Evolutionary conservation across 139 green algal genomes (phyloP), one percentile per base, ranked within the genome.

Genomic region (Trebouxia sp.): DNA sequence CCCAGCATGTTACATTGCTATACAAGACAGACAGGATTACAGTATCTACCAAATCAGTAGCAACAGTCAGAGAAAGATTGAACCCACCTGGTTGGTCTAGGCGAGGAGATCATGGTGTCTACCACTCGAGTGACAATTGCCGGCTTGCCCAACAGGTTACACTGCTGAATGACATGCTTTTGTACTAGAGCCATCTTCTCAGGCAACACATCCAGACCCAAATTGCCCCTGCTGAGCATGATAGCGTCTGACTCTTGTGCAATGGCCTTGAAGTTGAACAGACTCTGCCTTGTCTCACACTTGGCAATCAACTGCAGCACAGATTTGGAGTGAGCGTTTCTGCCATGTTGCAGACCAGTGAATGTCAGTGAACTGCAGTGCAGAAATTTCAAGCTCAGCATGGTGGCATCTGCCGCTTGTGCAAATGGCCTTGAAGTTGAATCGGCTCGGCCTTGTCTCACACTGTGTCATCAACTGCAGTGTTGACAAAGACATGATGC

Each of bases 151-250:
- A 97, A 85, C 65, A 96, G 79, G 88, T 96, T 96, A 87, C 93
- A 97, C 24, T 88, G 87, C 70, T 76, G 58, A 30, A 88, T 82
- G 78, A 92, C 80, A 15, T 83, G 79, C 85, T 93, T 93, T 78
- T 93, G 89, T 1, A 97, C 87, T 62, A 96, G 88, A n/a, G 92
- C 91, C 88, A 97, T 96, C 88, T 97, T 97, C 85, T 98, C 94
- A 0, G 92, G 87, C 65, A 89, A 82, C 70, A 94, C 91, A 79
- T 98, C 94, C 79, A 97, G 86, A 7, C 94, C 94, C 75, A 98
- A 83, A 89, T 97, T 98, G 82, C 92, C 93, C 26, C 94, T 85
- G 43, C 86, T 93, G 78, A 98, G 90, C 86, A 97, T 95, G 81
- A 98, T 87, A 79, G 89, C 94, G 81, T 98, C 94, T 1, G 92